phyloP scores from a whole-genome alignment of 2,329 filamentous ascomycete species.

The Fusarium decemcellulare region DNA sequence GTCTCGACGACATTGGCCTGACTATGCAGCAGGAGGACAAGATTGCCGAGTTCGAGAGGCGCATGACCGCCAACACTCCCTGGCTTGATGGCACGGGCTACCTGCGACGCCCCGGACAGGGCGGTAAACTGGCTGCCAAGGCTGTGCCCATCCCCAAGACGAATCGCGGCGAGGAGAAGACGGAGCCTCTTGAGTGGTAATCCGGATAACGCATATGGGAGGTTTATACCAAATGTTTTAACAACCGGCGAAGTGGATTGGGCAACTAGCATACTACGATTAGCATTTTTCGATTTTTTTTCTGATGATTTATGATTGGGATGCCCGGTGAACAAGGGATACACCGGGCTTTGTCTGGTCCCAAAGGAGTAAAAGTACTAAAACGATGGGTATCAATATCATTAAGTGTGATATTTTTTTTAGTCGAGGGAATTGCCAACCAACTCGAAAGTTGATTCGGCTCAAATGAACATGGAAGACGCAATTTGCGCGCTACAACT shows the following conservation, averaged over 20 bases:
- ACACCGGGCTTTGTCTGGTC: conserved; percentile 16
- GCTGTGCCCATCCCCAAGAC: conserved; percentile 85
- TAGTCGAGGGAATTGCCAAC: conserved; percentile 13
- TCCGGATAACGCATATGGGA: background rate
- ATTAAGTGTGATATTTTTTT: conserved; percentile 12
- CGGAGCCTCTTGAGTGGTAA: conserved; percentile 92
- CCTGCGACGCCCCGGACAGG: conserved; percentile 71
- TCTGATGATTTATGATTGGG: conserved; percentile 17
- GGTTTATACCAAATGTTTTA: conserved; percentile 34
- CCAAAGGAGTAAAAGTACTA: conserved; percentile 32
- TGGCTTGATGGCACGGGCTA: conserved; percentile 94
- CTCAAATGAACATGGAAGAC: conserved; percentile 24
- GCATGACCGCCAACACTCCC: conserved; percentile 82
- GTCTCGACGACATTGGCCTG: conserved; percentile 94
- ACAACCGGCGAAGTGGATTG: conserved; percentile 40
- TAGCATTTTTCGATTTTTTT: conserved; percentile 36
- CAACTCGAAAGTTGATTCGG: conserved; percentile 23
- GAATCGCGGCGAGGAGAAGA: conserved; percentile 87
- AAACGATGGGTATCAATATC: conserved; percentile 24
- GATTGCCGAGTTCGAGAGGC: conserved; percentile 86
- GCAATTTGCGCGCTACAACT: conserved; percentile 10
- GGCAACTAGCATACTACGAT: conserved; percentile 38
- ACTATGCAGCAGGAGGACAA: conserved; percentile 94
- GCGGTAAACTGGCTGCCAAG: conserved; percentile 70
- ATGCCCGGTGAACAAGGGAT: conserved; percentile 26